Base-by-base conservation (phyloP, 2,329 filamentous ascomycete genomes). In the Sclerotinia spermophila region DNA sequence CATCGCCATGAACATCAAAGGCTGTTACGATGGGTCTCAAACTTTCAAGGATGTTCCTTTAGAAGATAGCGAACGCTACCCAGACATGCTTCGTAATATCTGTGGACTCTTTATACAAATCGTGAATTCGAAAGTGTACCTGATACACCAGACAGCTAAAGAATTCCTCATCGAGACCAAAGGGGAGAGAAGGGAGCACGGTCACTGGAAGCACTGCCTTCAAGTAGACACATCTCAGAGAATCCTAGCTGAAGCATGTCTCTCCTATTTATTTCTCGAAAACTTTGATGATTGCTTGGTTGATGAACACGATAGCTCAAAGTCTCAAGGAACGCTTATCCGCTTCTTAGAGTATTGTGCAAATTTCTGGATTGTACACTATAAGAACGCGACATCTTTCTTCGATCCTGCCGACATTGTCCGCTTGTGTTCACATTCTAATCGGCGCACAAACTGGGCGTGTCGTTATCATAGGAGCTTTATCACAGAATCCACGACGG, bases 111-210 rank as follows among this genome's bases (percentile, higher is more conserved):
- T 71, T 24, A 58, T 72, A 55, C 58, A 30, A 5, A 8, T 70
- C 21, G 56, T 44, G 27, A 10, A 72, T 7, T 62, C 51, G 33
- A 72, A 64, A 42, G 60, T 71, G 15, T 72, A 72, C 19, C 68
- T 71, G n/a, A 53, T 71, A 45, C 62, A 72, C 45, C 71, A 72
- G 56, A 72, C 71, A 33, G 68, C 68, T 2, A 70, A 62, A 68
- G 71, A 72, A 44, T 72, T 72, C 44, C 56, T 71, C 2, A 11
- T 72, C 24, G 40, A 40, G 10, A 59, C 53, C 17, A 40, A 10
- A 10, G 19, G 53, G 19, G 40, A 27, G 5, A 17, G 40, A 53
- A 38, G 27, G 51, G n/a, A 5, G 11, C 24, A 13, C 48, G 13
- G 27, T n/a, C 4, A 7, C 19, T 71, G 69, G 69, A 71, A 38